Percentiles rank a stretch among this genome's conserved stretches.
These are phyloP conservation scores for Solanum microdontum DNA, from an alignment of 257 asterid genomes.

Conservation along the genomic window DNA sequence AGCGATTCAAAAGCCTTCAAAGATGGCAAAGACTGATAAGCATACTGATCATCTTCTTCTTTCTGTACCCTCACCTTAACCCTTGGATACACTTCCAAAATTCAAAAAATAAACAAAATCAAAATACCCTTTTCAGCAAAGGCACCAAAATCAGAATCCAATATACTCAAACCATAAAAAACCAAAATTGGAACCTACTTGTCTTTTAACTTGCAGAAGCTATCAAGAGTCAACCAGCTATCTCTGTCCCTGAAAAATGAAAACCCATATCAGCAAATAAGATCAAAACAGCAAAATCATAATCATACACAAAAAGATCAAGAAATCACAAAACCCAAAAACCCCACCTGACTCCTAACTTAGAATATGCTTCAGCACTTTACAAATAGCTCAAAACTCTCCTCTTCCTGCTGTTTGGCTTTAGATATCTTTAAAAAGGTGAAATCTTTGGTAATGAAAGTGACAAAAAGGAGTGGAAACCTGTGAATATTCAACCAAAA, in stretches of 20 bases:
- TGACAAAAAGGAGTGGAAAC: background rate
- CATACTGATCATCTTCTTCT: slow-evolving; percentile 64
- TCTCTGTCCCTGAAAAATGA: background rate
- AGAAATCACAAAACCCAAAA: background rate
- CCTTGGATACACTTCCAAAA: slow-evolving; percentile 63
- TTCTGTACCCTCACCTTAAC: slow-evolving; percentile 67
- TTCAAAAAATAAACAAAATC: background rate
- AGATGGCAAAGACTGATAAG: slow-evolving; percentile 59
- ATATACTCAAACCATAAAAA: background rate
- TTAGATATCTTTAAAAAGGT: background rate
- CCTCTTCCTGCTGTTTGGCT: background rate
- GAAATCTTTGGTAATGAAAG: background rate
- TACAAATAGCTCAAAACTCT: background rate
- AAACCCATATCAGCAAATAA: slow-evolving; percentile 22
- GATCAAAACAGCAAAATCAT: background rate
- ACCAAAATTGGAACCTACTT: slow-evolving; percentile 2
- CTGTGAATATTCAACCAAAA: background rate
- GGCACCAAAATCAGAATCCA: background rate
- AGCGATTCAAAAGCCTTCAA: slow-evolving; percentile 57
- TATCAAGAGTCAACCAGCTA: background rate
- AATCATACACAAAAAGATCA: background rate
- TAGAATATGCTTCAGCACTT: background rate
- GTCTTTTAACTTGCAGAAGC: background rate
- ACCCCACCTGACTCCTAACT: slow-evolving; percentile 1
- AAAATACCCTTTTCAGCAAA: slow-evolving; percentile 19